Evolutionary conservation across 2,329 filamentous ascomycete genomes (phyloP), one percentile per base, ranked within the genome.

Genomic region (Aotearoamyces nothofagi): DNA sequence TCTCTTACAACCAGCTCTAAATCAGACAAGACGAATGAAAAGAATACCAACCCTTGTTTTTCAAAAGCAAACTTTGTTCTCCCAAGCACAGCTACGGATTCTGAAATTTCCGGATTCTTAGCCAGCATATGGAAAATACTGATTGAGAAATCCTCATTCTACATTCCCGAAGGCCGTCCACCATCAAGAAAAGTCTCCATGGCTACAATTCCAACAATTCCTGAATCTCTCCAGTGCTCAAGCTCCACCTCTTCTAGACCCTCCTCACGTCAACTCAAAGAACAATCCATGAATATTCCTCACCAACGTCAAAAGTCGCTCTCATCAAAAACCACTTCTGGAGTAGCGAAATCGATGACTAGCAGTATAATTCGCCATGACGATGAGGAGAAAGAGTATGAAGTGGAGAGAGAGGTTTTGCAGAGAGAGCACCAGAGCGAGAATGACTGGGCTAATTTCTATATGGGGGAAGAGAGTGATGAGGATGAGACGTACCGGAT

Each of bases 31-130:
- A n/a, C n/a, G n/a, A n/a, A n/a, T n/a, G n/a, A n/a, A n/a, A n/a
- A n/a, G n/a, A n/a, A n/a, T n/a, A n/a, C n/a, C n/a, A n/a, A n/a
- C n/a, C n/a, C n/a, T n/a, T n/a, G n/a, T n/a, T 49, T 50, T 23
- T 33, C 45, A 4, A 61, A 62, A 32, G 65, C 63, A 23, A 67
- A 74, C 43, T 70, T 65, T 38, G 52, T 72, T 7, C 54, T 76
- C 14, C 61, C 66, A 0, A 65, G 63, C 3, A 58, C 56, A 1
- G 69, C 70, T 3, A 63, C 55, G 5, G 59, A 64, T 9, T 42
- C 53, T 3, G 69, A 75, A 38, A 61, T 71, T 17, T 53, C 60
- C 0, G 58, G 52, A 0, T 68, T 75, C 35, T 53, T 74, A 16
- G 57, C 58, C 0, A 55, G 57, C 0, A 61, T 76, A 11, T 60